Percentiles rank a stretch among this genome's conserved stretches.
Conservation (phyloP, 257 asterid species). For the Misopates orontium region DNA sequence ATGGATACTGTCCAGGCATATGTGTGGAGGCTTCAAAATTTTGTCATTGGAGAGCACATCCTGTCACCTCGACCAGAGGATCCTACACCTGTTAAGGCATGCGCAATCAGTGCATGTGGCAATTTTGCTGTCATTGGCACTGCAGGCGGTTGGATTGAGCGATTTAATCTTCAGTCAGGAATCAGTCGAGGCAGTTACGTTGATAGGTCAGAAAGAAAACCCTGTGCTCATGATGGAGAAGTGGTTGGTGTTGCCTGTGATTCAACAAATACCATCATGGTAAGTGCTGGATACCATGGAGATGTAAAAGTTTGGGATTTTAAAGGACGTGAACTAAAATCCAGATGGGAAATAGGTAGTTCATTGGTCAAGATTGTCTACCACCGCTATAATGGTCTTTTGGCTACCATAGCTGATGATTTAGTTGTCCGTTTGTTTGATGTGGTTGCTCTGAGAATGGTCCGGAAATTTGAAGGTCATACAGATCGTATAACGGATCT, state of each 20-base stretch:
- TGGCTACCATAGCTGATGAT: conserved; percentile 84
- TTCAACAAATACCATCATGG: conserved; percentile 71
- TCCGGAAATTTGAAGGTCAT: conserved; percentile 87
- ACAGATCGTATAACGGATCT: conserved; percentile 79
- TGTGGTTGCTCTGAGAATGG: conserved; percentile 75
- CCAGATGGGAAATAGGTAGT: conserved; percentile 71
- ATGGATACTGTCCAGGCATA: conserved; percentile 77
- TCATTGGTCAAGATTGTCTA: conserved; percentile 66
- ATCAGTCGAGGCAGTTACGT: conserved; percentile 79
- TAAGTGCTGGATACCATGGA: conserved; percentile 81
- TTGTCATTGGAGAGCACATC: conserved; percentile 89
- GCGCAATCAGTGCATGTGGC: conserved; percentile 91
- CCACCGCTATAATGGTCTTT: conserved; percentile 81
- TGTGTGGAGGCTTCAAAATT: conserved; percentile 95
- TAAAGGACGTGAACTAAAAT: conserved; percentile 56
- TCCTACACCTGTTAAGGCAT: conserved; percentile 76
- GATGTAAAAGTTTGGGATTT: conserved; percentile 92
- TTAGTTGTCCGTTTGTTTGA: conserved; percentile 82
- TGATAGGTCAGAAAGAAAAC: conserved; percentile 51
- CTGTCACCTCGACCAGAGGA: conserved; percentile 65
- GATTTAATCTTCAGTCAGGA: conserved; percentile 93
- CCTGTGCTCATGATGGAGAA: conserved; percentile 70
- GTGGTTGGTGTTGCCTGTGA: conserved; percentile 86
- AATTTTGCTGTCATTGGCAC: conserved; percentile 90
- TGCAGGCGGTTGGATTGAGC: conserved; percentile 89